A percentile compares a stretch with the other conserved stretches of the same genome.
phyloP scores from a whole-genome alignment of 2,329 filamentous ascomycete genomes.

The Pyrenochaeta sp. region DNA sequence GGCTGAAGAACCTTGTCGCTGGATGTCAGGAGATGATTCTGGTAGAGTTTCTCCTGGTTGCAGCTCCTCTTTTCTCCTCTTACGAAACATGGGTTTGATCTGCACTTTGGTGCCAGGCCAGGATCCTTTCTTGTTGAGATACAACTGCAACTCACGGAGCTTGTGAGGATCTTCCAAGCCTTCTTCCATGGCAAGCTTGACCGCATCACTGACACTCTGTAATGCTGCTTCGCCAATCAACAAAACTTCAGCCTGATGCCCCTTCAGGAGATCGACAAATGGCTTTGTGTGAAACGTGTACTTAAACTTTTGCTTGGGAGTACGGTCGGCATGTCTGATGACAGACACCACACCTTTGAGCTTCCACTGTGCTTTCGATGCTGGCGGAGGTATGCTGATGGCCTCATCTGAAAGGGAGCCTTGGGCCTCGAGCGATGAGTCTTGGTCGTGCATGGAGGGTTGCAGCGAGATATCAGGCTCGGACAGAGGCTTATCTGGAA shows the following conservation, averaged over 20 bases:
- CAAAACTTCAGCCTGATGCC: constrained; percentile 94
- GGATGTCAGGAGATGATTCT: constrained; percentile 40
- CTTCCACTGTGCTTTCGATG: constrained; percentile 94
- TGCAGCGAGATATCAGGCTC: constrained; percentile 43
- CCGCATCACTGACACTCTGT: constrained; percentile 86
- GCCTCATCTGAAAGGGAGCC: constrained; percentile 43
- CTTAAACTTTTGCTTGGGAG: constrained; percentile 99
- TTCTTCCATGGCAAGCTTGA: constrained; percentile 78
- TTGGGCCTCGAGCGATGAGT: constrained; percentile 27
- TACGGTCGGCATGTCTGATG: constrained; percentile 94
- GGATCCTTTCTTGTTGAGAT: constrained; percentile 87
- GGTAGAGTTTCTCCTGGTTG: constrained; percentile 39
- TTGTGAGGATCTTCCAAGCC: constrained; percentile 86
- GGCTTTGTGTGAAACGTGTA: constrained; percentile 98
- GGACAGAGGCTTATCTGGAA: constrained; percentile 31
- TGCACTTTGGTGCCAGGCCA: constrained; percentile 98
- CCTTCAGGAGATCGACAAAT: constrained; percentile 92
- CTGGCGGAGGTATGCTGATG: constrained; percentile 54
- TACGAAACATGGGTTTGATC: constrained; percentile 99
- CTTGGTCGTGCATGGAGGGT: constrained; percentile 33
- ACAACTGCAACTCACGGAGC: constrained; percentile 83
- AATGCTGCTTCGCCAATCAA: constrained; percentile 91
- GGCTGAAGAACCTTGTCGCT: constrained; percentile 23
- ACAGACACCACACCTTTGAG: constrained; percentile 97
- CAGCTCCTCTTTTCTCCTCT: constrained; percentile 73